Evolutionary conservation across 306 rosid genomes (phyloP).

Genomic region (Gastrolobium bilobum): DNA sequence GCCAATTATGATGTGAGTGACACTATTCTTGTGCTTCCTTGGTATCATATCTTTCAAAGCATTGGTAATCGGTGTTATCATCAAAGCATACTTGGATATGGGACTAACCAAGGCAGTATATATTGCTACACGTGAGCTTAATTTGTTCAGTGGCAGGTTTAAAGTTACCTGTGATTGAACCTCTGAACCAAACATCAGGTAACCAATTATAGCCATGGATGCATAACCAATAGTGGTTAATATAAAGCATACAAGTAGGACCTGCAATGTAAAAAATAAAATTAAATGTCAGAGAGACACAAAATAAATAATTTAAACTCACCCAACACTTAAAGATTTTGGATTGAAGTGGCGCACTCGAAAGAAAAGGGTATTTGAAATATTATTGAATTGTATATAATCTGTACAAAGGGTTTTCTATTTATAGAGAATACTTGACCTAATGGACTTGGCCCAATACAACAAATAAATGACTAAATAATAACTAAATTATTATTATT

Average conservation of each 20-base stretch:
- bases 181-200: constrained; percentile 69
- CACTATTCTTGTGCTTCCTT: constrained; percentile 45
- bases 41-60: constrained; percentile 63
- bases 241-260: constrained; percentile 65
- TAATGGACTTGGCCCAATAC: too few species aligned
- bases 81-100: constrained; percentile 76
- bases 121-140: constrained; percentile 74
- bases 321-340: too few species aligned
- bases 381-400: too few species aligned
- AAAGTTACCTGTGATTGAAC: constrained; percentile 76
- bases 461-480: too few species aligned
- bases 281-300: neutral
- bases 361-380: too few species aligned
- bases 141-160: constrained; percentile 62
- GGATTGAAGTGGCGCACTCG: too few species aligned
- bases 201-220: constrained; percentile 78
- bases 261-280: constrained; percentile 56
- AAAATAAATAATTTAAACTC: too few species aligned
- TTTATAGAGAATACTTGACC: too few species aligned
- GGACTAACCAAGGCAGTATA: constrained; percentile 80
- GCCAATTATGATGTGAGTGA: constrained; percentile 48
- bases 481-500: too few species aligned
- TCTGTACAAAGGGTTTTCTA: too few species aligned
- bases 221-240: constrained; percentile 68
- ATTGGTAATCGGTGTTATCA: constrained; percentile 71